Evolutionary conservation across 805 yeast genomes (phyloP), one percentile per base, ranked within the genome.

Genomic region (Suhomyces pyralidae): DNA sequence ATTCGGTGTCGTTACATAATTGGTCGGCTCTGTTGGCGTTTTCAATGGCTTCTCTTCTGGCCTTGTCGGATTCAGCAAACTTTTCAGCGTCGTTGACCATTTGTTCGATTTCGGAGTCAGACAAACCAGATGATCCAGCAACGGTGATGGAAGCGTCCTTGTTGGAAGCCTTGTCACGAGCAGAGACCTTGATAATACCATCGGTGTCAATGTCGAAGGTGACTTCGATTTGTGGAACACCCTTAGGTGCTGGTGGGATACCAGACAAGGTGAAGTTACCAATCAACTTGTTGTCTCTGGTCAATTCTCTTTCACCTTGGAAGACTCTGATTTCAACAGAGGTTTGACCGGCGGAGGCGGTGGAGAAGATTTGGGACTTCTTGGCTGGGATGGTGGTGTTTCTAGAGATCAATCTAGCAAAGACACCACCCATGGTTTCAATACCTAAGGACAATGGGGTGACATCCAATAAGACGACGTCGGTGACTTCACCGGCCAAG

Each of bases 301-400:
- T 96, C 70, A 92, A 85, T 80, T 91, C 97, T 83, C 97, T 89
- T 83, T 91, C 97, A 82, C 97, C 97, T 81, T 91, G 97, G 97
- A 90, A 92, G 56, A 91, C 97, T 80, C 97, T 87, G 79, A 91
- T 91, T 81, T 65, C 69, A 45, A 65, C 69, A 43, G 69, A 65
- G 59, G 69, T 65, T 57, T 65, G 69, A 46, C 69, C 69, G 44
- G 68, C 69, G 51, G 66, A 60, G 42, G 69, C 69, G 44, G 69
- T 65, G 45, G 61, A 58, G 67, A 92, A 91, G 67, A 91, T 85
- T 81, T 91, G 97, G 47, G 96, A 88, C 80, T 91, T 91, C 84
- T 90, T 90, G 65, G 97, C 90, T 75, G 97, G 97, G 61, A 91
- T 90, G 58, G 97, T 91, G 63, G 97, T 91, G 85, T 91, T 88